A percentile compares a stretch with the other conserved stretches of the same genome.
phyloP scores from a whole-genome alignment of 495 filamentous ascomycete genomes.

The Xylaria grammica region DNA sequence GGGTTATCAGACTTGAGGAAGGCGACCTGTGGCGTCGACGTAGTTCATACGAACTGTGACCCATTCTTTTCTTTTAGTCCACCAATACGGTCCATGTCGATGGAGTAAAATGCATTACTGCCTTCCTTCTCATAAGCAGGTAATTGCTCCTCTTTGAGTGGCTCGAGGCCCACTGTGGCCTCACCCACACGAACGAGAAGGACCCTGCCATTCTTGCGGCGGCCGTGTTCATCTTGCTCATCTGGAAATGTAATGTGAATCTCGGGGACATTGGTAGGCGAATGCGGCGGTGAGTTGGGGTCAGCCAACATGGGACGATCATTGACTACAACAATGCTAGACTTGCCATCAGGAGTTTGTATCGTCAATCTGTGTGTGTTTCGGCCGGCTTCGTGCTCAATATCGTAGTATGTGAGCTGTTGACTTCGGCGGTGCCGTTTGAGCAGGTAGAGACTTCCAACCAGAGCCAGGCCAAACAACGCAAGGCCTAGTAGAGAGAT shows the following conservation, averaged over 20 bases:
- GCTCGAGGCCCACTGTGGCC: constrained; percentile 83
- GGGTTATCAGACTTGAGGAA: background rate
- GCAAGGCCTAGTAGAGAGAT: constrained; percentile 81
- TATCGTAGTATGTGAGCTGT: constrained; percentile 57
- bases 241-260: constrained; percentile 99
- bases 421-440: constrained; percentile 58
- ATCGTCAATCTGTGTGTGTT: constrained; percentile 56
- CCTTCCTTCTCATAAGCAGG: constrained; percentile 85
- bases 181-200: constrained; percentile 95
- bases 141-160: constrained; percentile 76
- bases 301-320: constrained; percentile 73
- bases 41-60: constrained; percentile 41
- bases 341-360: constrained; percentile 68
- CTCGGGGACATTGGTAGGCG: constrained; percentile 82
- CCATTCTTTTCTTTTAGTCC: constrained; percentile 87
- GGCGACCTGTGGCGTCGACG: background rate
- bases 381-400: constrained; percentile 56
- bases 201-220: constrained; percentile 81
- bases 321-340: constrained; percentile 74
- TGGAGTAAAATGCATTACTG: constrained; percentile 79
- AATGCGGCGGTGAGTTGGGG: constrained; percentile 74
- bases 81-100: constrained; percentile 94
- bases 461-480: constrained; percentile 67
- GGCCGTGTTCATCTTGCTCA: constrained; percentile 87
- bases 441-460: constrained; percentile 71